These are phyloP conservation scores for Pythium phragmitis DNA, from an alignment of 352 stramenopile genomes.

Conservation along the genomic window DNA sequence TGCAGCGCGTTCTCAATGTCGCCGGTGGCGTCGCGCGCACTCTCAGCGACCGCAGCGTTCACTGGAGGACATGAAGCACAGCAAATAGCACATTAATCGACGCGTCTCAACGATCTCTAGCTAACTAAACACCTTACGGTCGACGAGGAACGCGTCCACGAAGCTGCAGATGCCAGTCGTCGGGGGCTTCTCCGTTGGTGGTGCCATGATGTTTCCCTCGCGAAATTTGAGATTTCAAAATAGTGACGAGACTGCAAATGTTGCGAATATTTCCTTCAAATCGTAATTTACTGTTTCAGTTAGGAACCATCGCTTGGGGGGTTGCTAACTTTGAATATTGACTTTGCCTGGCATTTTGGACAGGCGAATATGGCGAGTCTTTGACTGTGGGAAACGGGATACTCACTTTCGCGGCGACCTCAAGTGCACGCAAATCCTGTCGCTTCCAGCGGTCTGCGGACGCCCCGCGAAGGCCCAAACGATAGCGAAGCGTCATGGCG, in stretches of 20 bases:
- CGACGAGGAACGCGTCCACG: constrained; percentile 51
- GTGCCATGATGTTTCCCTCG: constrained; percentile 4
- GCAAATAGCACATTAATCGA: constrained; percentile 6
- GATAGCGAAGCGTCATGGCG: constrained; percentile 6
- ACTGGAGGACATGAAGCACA: constrained; percentile 27
- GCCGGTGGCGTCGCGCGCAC: constrained; percentile 49
- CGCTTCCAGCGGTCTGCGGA: not conserved
- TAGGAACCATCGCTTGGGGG: not conserved
- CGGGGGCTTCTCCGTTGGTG: not conserved
- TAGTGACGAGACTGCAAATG: too few relatives aligned
- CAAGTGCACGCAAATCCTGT: not conserved
- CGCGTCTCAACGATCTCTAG: not conserved
- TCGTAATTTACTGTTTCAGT: not conserved
- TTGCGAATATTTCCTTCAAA: not conserved
- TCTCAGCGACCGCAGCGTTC: constrained; percentile 42
- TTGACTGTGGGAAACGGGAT: not conserved
- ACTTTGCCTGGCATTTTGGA: not conserved
- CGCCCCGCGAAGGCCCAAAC: not conserved
- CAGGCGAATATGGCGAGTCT: not conserved
- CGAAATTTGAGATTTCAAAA: constrained; percentile 9
- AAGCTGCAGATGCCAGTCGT: constrained; percentile 32
- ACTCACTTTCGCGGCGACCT: not conserved
- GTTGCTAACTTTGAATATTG: not conserved
- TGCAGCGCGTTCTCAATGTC: constrained; percentile 72
- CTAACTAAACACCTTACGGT: constrained; percentile 36